Conservation (phyloP, 2,329 filamentous ascomycete species). For the Talaromyces piceae region DNA sequence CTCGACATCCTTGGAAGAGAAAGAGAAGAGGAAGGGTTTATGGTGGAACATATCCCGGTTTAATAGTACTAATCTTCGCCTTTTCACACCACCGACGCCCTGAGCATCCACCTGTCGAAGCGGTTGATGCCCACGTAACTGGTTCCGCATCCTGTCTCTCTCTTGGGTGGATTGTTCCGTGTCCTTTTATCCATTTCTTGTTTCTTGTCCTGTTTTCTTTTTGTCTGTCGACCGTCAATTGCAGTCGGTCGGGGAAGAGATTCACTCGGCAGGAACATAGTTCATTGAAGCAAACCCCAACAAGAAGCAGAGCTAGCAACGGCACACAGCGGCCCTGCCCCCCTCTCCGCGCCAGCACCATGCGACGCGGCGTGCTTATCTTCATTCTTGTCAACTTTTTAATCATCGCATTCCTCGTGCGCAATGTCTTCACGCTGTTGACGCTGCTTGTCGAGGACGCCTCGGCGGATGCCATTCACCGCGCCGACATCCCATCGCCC, state of each 20-base stretch:
- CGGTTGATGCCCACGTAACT: too few relatives aligned
- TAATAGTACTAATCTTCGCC: too few relatives aligned
- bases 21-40: too few relatives aligned
- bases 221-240: background rate
- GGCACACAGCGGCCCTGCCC: background rate
- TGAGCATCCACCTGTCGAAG: too few relatives aligned
- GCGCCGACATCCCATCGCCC: constrained; percentile 58
- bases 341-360: constrained; percentile 31
- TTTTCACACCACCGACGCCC: too few relatives aligned
- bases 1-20: too few relatives aligned
- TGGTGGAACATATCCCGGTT: too few relatives aligned
- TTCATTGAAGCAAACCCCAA: background rate
- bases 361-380: constrained; percentile 55
- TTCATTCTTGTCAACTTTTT: constrained; percentile 59
- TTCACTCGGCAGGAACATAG: background rate
- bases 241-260: background rate
- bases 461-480: constrained; percentile 57
- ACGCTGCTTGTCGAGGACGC: constrained; percentile 63
- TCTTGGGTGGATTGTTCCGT: too few relatives aligned
- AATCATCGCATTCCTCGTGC: constrained; percentile 57
- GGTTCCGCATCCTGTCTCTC: too few relatives aligned
- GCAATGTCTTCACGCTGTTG: constrained; percentile 63
- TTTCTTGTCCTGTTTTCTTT: background rate
- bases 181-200: too few relatives aligned
- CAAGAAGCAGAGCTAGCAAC: background rate